Percentiles rank a stretch among this genome's conserved stretches.
These are phyloP conservation scores for Fusarium sp. DNA, from an alignment of 2,329 filamentous ascomycete species.

Conservation along the genomic window DNA sequence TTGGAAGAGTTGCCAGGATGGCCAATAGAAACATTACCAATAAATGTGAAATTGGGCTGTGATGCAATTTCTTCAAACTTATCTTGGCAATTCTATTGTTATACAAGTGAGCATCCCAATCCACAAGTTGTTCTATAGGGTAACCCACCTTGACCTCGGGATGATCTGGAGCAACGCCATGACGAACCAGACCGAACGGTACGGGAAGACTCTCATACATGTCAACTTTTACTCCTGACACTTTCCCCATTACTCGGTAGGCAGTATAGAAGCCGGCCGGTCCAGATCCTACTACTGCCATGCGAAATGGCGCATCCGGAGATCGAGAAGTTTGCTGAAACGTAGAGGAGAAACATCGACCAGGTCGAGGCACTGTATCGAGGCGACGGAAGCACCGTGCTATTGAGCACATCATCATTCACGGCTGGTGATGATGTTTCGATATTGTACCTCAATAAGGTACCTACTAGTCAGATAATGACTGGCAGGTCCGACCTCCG, in stretches of 20 bases:
- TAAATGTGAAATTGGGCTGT: constrained; percentile 85
- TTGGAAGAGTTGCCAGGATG: constrained; percentile 52
- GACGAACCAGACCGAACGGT: constrained; percentile 90
- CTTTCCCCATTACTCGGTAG: constrained; percentile 81
- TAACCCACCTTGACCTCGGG: constrained; percentile 88
- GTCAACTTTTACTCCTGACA: constrained; percentile 78
- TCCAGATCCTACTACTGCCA: constrained; percentile 92
- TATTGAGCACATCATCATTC: constrained; percentile 20
- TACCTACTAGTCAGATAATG: not conserved
- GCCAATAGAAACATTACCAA: constrained; percentile 89
- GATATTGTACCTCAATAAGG: not conserved
- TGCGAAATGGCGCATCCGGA: constrained; percentile 68
- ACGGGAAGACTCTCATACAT: constrained; percentile 97
- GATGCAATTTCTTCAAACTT: constrained; percentile 90
- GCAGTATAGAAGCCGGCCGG: constrained; percentile 97
- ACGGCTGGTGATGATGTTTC: not conserved
- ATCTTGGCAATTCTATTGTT: constrained; percentile 84
- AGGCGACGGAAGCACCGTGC: constrained; percentile 6
- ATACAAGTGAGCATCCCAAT: constrained; percentile 12
- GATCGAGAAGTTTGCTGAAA: constrained; percentile 23
- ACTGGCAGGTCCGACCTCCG: constrained; percentile 24
- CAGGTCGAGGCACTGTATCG: not conserved
- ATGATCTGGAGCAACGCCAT: constrained; percentile 97
- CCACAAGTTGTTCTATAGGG: not conserved
- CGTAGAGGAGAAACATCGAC: constrained; percentile 18